These are phyloP conservation scores for Zea luxurians DNA, from an alignment of 176 grass and related monocot species.

Conservation along the genomic window DNA sequence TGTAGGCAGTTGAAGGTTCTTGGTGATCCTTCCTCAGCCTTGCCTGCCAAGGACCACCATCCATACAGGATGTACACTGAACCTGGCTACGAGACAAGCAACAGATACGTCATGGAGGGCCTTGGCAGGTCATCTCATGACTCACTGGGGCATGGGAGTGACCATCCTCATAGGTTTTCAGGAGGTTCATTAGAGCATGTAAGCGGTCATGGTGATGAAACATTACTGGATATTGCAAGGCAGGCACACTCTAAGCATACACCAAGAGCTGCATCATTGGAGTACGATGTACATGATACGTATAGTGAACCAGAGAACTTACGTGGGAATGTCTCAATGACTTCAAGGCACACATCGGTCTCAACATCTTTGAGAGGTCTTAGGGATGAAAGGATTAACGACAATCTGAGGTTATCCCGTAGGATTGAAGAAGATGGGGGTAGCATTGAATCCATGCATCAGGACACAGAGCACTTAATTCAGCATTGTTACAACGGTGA, in stretches of 20 bases:
- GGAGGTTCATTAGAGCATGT: slow-evolving; percentile 35
- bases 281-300: slow-evolving; percentile 37
- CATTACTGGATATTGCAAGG: slow-evolving; percentile 36
- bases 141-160: slow-evolving; percentile 35
- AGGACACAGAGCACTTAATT: slow-evolving; percentile 27
- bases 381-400: slow-evolving; percentile 47
- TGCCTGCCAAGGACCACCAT: slow-evolving; percentile 35
- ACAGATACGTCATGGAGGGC: slow-evolving; percentile 32
- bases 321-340: slow-evolving; percentile 47
- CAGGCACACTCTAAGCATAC: slow-evolving; percentile 31
- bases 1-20: slow-evolving; percentile 40
- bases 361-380: slow-evolving; percentile 41
- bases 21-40: slow-evolving; percentile 55
- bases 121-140: slow-evolving; percentile 42
- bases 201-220: slow-evolving; percentile 24
- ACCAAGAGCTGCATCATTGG: slow-evolving; percentile 32
- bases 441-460: slow-evolving; percentile 22
- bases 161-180: slow-evolving; percentile 35
- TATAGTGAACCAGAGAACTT: slow-evolving; percentile 51
- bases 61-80: slow-evolving; percentile 17
- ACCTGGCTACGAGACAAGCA: slow-evolving; percentile 31
- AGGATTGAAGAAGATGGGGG: slow-evolving; percentile 44
- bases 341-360: slow-evolving; percentile 33
- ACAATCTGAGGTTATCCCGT: slow-evolving; percentile 19
- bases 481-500: slow-evolving; percentile 28